These are phyloP conservation scores for Cyphellophora europaea DNA, from an alignment of 2,329 filamentous ascomycete species.

Conservation along the genomic window DNA sequence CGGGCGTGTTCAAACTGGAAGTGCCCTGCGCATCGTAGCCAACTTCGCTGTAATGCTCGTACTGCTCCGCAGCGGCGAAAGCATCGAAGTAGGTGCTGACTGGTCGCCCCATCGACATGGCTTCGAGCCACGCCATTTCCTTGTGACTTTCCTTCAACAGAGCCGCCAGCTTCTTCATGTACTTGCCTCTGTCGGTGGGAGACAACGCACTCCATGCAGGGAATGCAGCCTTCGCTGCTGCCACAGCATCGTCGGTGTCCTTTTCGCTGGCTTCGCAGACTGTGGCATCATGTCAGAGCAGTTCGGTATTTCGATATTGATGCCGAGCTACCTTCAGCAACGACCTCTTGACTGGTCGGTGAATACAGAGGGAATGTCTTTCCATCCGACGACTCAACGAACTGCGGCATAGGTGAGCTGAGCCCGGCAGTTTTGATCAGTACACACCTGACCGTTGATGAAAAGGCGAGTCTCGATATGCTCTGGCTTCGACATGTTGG, in stretches of 20 bases:
- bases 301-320: conserved; percentile 1
- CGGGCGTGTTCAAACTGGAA: conserved; percentile 14
- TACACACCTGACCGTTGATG: conserved; percentile 23
- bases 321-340: conserved; percentile 25
- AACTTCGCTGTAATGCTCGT: conserved; percentile 13
- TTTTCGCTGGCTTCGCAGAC: conserved; percentile 24
- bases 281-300: background rate
- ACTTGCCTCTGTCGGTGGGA: conserved; percentile 22
- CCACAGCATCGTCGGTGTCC: conserved; percentile 28
- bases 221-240: conserved; percentile 28
- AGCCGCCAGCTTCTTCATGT: conserved; percentile 24
- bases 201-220: conserved; percentile 29
- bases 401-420: conserved; percentile 11
- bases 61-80: conserved; percentile 7
- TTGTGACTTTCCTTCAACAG: conserved; percentile 22
- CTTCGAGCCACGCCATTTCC: conserved; percentile 27
- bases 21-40: conserved; percentile 17
- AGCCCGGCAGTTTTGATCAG: background rate
- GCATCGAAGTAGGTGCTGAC: conserved; percentile 10
- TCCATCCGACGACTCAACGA: conserved; percentile 20
- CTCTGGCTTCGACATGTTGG: conserved; percentile 10
- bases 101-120: conserved; percentile 27
- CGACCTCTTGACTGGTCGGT: conserved; percentile 21
- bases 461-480: conserved; percentile 25
- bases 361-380: conserved; percentile 24